phyloP scores from a whole-genome alignment of 169 alveolate genomes.

The Cryptosporidium andersoni region DNA sequence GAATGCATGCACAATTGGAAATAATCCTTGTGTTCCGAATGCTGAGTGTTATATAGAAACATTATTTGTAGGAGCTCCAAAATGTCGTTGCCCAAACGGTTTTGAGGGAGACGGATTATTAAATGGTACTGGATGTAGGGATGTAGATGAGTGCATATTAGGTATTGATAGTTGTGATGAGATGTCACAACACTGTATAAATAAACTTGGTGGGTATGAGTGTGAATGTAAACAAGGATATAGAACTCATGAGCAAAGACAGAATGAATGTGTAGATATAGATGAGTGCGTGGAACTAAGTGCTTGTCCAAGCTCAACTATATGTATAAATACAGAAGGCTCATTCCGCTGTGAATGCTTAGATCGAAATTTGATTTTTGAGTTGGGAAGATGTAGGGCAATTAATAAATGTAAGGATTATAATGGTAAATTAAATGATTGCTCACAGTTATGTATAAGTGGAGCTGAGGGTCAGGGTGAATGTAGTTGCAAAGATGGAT shows the following conservation, averaged over 20 bases:
- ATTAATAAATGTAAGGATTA: constrained; percentile 73
- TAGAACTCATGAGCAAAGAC: constrained; percentile 70
- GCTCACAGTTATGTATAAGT: constrained; percentile 73
- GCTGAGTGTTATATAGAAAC: constrained; percentile 69
- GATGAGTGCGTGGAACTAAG: constrained; percentile 75
- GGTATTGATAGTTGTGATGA: constrained; percentile 71
- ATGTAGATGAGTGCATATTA: constrained; percentile 73
- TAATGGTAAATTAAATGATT: constrained; percentile 74
- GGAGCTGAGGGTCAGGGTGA: constrained; percentile 70
- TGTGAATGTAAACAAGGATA: constrained; percentile 73
- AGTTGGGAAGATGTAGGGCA: constrained; percentile 73
- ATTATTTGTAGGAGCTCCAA: constrained; percentile 73
- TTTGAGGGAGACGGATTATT: constrained; percentile 73
- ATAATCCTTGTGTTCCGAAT: constrained; percentile 60
- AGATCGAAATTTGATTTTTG: constrained; percentile 71
- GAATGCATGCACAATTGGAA: constrained; percentile 69
- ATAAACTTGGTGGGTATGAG: constrained; percentile 72
- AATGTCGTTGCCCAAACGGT: constrained; percentile 74
- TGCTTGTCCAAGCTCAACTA: constrained; percentile 70
- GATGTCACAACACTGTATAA: constrained; percentile 71
- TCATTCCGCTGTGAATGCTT: constrained; percentile 73
- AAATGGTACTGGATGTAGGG: constrained; percentile 73
- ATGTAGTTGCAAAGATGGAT: constrained; percentile 73
- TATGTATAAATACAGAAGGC: constrained; percentile 75
- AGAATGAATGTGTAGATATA: constrained; percentile 71